Conservation (phyloP, 768 basidiomycete genomes). For the Termitomyces sp. region DNA sequence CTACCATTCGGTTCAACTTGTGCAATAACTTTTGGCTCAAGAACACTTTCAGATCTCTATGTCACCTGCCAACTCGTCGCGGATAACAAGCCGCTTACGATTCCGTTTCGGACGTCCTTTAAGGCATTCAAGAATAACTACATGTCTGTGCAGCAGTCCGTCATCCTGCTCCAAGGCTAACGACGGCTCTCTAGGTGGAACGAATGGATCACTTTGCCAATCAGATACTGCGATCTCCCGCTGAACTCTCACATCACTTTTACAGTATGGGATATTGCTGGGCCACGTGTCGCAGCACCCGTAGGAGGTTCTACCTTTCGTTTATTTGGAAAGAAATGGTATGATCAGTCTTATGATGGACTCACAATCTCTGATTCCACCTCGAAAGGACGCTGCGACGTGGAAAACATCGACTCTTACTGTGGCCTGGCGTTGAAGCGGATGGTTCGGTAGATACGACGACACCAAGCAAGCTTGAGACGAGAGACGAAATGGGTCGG, state of each 20-base stretch:
- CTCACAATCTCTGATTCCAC: not conserved
- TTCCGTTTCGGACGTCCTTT: constrained; percentile 88
- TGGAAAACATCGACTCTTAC: constrained; percentile 82
- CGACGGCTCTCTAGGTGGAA: constrained; percentile 56
- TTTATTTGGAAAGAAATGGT: constrained; percentile 94
- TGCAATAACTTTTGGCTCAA: constrained; percentile 34
- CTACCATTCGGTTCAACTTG: constrained; percentile 10
- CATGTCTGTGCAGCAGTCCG: constrained; percentile 43
- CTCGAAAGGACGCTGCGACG: constrained; percentile 71
- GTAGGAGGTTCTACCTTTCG: constrained; percentile 90
- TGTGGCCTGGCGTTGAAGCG: constrained; percentile 83
- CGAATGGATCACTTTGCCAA: constrained; percentile 89
- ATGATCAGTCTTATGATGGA: not conserved
- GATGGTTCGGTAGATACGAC: constrained; percentile 77
- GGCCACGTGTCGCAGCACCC: constrained; percentile 71
- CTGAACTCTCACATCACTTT: constrained; percentile 84
- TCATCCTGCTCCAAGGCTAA: not conserved
- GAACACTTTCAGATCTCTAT: constrained; percentile 87
- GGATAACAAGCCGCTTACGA: constrained; percentile 89
- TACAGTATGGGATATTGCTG: constrained; percentile 94
- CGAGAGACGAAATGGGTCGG: constrained; percentile 90
- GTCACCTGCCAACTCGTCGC: constrained; percentile 89
- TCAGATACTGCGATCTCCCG: constrained; percentile 92
- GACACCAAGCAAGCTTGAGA: constrained; percentile 83
- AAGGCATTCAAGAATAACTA: constrained; percentile 86